phyloP scores from a whole-genome alignment of 1,284 basidiomycete genomes.

The Fomes fomentarius region DNA sequence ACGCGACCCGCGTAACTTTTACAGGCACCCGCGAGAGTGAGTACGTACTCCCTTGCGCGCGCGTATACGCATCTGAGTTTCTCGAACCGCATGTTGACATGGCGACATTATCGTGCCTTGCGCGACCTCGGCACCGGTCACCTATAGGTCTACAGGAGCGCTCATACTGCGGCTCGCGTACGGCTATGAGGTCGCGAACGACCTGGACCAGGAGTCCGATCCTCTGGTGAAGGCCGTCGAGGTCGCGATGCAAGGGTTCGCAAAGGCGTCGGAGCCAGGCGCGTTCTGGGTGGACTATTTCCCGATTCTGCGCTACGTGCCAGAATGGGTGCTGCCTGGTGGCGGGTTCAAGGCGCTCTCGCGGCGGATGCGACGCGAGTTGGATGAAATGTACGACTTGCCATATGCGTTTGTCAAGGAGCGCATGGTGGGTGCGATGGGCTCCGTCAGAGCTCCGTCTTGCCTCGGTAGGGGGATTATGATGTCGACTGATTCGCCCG shows the following conservation, averaged over 20 bases:
- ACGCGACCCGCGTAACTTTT: conserved; percentile 33
- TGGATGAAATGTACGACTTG: conserved; percentile 36
- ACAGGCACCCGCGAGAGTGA: conserved; percentile 20
- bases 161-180: conserved; percentile 42
- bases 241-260: conserved; percentile 45
- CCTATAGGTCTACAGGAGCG: conserved; percentile 38
- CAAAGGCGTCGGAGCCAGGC: conserved; percentile 42
- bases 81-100: too few relatives aligned
- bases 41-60: too few relatives aligned
- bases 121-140: too few relatives aligned
- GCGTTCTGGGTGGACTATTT: conserved; percentile 42
- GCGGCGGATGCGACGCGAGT: conserved; percentile 32
- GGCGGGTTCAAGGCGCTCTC: conserved; percentile 36
- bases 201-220: conserved; percentile 35
- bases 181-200: conserved; percentile 37
- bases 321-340: conserved; percentile 40
- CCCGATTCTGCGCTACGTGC: conserved; percentile 38
- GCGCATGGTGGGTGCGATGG: conserved; percentile 31
- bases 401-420: conserved; percentile 38
- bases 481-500: too few relatives aligned
- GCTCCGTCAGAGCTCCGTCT: too few relatives aligned
- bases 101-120: too few relatives aligned
- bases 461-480: too few relatives aligned
- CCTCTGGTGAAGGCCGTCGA: conserved; percentile 43
- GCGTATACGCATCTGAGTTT: too few relatives aligned